Evolutionary conservation across 805 yeast genomes (phyloP), one percentile per base, ranked within the genome.

Genomic region (Zygosaccharomyces bailii): DNA sequence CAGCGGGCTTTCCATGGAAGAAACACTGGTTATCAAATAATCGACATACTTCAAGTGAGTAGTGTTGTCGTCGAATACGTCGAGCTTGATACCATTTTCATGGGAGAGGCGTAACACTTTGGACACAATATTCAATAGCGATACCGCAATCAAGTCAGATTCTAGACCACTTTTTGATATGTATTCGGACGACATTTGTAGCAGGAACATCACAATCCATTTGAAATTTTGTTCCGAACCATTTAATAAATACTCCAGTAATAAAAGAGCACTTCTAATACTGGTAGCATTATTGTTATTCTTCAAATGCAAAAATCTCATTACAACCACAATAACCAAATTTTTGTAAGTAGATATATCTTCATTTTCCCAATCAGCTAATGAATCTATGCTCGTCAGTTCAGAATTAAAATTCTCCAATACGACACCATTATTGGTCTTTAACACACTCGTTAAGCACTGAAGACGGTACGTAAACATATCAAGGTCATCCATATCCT

Each of bases 391-490:
- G 0, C 78, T 79, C 7, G 82, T 79, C 38, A 82, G 60, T 49
- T 85, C 90, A 20, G 75, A 67, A 19, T 71, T 73, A 54, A 85
- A 74, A 5, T 75, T 61, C 5, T 76, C 76, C 29, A 73, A 57
- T 23, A 82, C 59, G 4, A 49, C 52, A 24, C 70, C 68, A 10
- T 63, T 59, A 45, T 79, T 75, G 5, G 77, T 67, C 4, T 60
- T 61, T 21, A 87, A 59, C 1, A 86, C 74, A 33, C 75, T 74
- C 5, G 71, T 62, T 5, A 89, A 54, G 0, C 76, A 69, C 14
- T 72, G 70, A 36, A 85, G 55, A 45, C 82, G 75, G 59, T 89
- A 90, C 2, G 79, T 68, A 52, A 85, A 81, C 17, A 75, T 67
- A 2, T 73, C 79, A 40, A 78, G 68, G 59, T 89, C 96, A 53